Conservation (phyloP, 257 asterid species). For the Fraxinus quadrangulata region DNA sequence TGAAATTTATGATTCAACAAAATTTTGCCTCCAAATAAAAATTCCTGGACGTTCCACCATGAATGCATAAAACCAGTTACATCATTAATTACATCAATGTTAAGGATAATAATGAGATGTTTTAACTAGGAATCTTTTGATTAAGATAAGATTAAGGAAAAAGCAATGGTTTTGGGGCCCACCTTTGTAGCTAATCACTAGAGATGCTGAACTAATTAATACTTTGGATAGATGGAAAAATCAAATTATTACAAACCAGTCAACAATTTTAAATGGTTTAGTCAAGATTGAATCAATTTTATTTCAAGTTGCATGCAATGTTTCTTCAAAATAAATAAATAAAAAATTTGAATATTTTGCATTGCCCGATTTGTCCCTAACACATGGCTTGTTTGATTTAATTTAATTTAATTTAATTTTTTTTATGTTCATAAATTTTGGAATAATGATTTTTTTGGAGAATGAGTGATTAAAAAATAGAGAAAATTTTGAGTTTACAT, state of each 20-base stretch:
- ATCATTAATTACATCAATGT: not conserved
- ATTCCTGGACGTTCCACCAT: not conserved
- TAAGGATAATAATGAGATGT: not conserved
- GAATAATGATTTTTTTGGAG: no score
- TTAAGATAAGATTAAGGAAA: not conserved
- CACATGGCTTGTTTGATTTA: no score
- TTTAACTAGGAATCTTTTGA: not conserved
- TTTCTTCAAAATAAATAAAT: not conserved
- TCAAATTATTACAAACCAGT: not conserved
- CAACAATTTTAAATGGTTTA: not conserved
- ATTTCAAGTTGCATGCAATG: not conserved
- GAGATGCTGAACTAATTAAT: not conserved
- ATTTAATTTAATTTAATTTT: no score
- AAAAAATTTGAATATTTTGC: not conserved
- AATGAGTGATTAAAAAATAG: no score
- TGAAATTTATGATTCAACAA: no score
- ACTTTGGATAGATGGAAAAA: not conserved
- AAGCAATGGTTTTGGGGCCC: constrained; percentile 4
- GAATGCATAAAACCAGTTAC: not conserved
- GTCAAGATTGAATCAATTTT: not conserved
- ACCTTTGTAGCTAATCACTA: not conserved
- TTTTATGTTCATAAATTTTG: no score
- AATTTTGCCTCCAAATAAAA: no score
- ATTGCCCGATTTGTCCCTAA: no score
- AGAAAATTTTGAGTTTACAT: no score